These are phyloP conservation scores for Microcos paniculata DNA, from an alignment of 345 rosid genomes.

Conservation along the genomic window DNA sequence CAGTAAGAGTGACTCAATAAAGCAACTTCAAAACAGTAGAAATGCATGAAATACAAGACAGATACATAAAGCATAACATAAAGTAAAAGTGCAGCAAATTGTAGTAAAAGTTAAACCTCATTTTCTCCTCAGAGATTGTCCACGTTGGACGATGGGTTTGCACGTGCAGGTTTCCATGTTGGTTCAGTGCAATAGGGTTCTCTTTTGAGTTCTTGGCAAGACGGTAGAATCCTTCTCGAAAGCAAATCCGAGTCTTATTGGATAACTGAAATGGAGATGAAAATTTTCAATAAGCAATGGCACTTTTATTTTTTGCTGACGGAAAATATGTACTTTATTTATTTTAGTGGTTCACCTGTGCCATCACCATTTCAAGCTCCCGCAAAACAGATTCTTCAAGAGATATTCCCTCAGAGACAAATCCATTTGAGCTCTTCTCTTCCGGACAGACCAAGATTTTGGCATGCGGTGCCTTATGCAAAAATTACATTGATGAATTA, in stretches of 20 bases:
- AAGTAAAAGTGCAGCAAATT: not conserved
- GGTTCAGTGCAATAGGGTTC: constrained; percentile 8
- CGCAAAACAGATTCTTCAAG: constrained; percentile 59
- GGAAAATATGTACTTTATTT: not conserved
- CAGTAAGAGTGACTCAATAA: not conserved
- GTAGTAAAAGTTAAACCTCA: constrained; percentile 20
- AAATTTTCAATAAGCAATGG: not conserved
- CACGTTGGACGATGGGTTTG: constrained; percentile 23
- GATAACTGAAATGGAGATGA: constrained; percentile 46
- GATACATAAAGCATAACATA: not conserved
- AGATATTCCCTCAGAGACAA: constrained; percentile 33
- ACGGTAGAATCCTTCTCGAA: constrained; percentile 84
- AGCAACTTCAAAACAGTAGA: not conserved
- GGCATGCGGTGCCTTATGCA: constrained; percentile 28
- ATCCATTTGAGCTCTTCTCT: constrained; percentile 30
- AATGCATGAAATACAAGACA: not conserved
- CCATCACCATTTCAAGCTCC: constrained; percentile 65
- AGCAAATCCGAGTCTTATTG: constrained; percentile 61
- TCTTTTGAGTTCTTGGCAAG: constrained; percentile 65
- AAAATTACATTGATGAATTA: constrained; percentile 16
- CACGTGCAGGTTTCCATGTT: constrained; percentile 20
- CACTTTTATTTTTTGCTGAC: not conserved
- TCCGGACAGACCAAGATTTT: constrained; percentile 23
- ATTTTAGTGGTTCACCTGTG: constrained; percentile 44
- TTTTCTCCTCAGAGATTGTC: constrained; percentile 24